A percentile compares a stretch with the other conserved stretches of the same genome.
These are phyloP conservation scores for Aspergillus bertholletiae DNA, from an alignment of 495 filamentous ascomycete genomes.

Conservation along the genomic window DNA sequence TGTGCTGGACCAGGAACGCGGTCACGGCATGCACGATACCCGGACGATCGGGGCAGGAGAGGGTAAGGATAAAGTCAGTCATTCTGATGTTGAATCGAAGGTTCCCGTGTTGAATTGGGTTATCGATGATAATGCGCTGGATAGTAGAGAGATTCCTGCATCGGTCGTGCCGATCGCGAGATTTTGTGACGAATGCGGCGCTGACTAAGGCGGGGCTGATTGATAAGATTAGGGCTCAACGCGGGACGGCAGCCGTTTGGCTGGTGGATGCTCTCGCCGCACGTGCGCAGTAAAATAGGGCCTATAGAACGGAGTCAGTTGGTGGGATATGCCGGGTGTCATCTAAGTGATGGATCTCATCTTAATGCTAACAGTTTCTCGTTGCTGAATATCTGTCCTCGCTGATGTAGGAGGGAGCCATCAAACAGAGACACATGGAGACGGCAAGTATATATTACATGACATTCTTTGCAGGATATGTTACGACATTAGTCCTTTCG, in stretches of 20 bases:
- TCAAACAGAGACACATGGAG: no score
- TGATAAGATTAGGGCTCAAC: slow-evolving; percentile 21
- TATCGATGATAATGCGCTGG: neutral
- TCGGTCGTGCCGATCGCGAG: neutral
- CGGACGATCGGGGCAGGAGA: slow-evolving; percentile 70
- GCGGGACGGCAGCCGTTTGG: neutral
- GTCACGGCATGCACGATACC: slow-evolving; percentile 77
- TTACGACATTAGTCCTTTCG: no score
- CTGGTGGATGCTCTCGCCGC: no score
- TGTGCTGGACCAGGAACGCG: slow-evolving; percentile 59
- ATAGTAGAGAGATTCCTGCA: neutral
- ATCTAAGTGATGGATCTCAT: no score
- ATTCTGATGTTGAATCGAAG: slow-evolving; percentile 38
- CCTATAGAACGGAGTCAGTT: no score
- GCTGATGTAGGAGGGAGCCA: no score
- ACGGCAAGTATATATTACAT: no score
- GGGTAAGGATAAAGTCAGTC: slow-evolving; percentile 65
- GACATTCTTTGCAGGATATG: no score
- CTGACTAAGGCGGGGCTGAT: slow-evolving; percentile 15
- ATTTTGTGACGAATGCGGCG: slow-evolving; percentile 1
- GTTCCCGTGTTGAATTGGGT: slow-evolving; percentile 5
- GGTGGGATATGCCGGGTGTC: no score
- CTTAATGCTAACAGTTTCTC: no score
- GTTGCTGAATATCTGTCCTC: no score
- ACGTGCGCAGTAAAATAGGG: no score